Evolutionary conservation across 2,329 filamentous ascomycete species (phyloP), one percentile per base, ranked within the genome.

Genomic region (Zymoseptoria pseudotritici): DNA sequence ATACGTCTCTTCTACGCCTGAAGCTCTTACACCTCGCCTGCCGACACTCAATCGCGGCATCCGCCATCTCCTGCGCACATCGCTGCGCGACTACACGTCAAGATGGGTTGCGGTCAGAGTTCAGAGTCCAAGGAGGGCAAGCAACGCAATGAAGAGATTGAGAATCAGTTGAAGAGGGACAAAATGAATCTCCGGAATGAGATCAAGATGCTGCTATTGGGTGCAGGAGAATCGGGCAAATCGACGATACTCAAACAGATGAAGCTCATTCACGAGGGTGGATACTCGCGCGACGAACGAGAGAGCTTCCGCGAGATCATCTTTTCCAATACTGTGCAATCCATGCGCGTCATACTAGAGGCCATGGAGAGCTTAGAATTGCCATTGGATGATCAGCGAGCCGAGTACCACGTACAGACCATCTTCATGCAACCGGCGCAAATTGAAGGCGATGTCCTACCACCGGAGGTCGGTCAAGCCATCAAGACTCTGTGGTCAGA

Each of bases 51-150:
- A 31, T 13, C 22, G 50, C 19, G 36, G n/a, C 13, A 11, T 6
- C 36, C 36, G 11, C 36, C 11, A 20, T 55, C 42, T 58, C 57
- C 54, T 60, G 58, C 58, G 59, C 61, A 53, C 56, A 46, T 49
- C 50, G 60, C 54, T 57, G 60, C 61, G 60, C 59, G 50, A 26
- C 54, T 52, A 56, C 58, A 77, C 78, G 81, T 76, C 88, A 91
- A 82, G 73, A 99, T 99, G 94, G 94, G 94, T 86, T 99, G 94
- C 79, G 93, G 93, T 80, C 96, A 97, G 91, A 97, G 93, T 78
- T 96, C 94, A 75, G 94, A 97, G 83, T 94, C 97, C 82, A 97
- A 97, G 88, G 94, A 97, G 91, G 93, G 94, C 81, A 97, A 97
- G 90, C 90, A 91, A 83, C 88, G 94, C 71, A 97, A 99, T 77